Evolutionary conservation across 495 filamentous ascomycete species (phyloP), one percentile per base, ranked within the genome.

Genomic region (Viridothelium virens): DNA sequence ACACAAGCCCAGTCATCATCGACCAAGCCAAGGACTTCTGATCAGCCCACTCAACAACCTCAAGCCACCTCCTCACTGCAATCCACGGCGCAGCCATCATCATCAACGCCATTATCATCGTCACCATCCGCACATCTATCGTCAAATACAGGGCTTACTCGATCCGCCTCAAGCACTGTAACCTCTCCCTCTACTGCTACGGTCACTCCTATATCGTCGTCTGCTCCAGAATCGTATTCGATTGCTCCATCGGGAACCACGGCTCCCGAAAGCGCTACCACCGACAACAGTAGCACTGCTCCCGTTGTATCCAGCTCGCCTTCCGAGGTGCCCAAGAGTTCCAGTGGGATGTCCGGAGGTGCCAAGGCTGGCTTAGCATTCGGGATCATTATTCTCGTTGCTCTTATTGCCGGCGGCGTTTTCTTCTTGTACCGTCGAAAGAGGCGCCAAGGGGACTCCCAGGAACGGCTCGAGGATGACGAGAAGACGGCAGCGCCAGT

Each of bases 351-450:
- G 70, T 84, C 83, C 48, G 77, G 78, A 38, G 89, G 86, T 47
- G 88, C 86, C 47, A 93, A 90, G 72, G 92, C 91, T 34, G 95
- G 95, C 64, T 79, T 97, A 62, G 88, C 87, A 2, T 87, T 96
- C 73, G 92, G 91, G 68, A 83, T 91, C 53, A 72, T 91, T 47
- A 69, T 91, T 2, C 83, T 82, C 11, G 75, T 95, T 38, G 80
- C 87, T 44, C 71, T 89, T 14, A 67, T 90, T 48, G 74, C 87
- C 14, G 84, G 75, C 31, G 61, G 90, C 33, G 75, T 88, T 34
- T 80, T 92, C 65, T 86, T 85, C 74, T 82, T 89, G 69, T 79
- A 85, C 61, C 82, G 81, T 67, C 86, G 91, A 76, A 85, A 79
- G 75, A 85, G 84, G 71, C 82, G 80, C 71, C 79, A 81, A 18